A percentile compares a stretch with the other conserved stretches of the same genome.
phyloP scores from a whole-genome alignment of 2,329 filamentous ascomycete species.

The Trichoderma harzianum region DNA sequence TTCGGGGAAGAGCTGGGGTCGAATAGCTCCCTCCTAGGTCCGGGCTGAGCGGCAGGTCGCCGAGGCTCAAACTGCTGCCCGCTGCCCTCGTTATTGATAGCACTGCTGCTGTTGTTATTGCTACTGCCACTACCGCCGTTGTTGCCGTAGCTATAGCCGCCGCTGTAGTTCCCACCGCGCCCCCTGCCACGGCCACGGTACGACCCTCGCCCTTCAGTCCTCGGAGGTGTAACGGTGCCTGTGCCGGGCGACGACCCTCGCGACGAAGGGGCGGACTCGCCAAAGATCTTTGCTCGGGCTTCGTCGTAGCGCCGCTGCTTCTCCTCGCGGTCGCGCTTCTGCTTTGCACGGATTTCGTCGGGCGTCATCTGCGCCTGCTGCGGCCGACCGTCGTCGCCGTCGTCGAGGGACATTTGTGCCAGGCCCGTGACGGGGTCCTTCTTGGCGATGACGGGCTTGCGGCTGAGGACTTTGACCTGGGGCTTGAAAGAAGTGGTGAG shows the following conservation, averaged over 20 bases:
- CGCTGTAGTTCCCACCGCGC: conserved; percentile 33
- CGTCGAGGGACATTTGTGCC: conserved; percentile 43
- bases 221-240: conserved; percentile 56
- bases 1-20: conserved; percentile 71
- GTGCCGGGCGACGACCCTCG: conserved; percentile 57
- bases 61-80: conserved; percentile 30
- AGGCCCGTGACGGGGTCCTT: conserved; percentile 52
- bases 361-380: conserved; percentile 63
- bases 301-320: conserved; percentile 90
- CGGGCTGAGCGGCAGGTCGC: conserved; percentile 24
- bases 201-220: conserved; percentile 31
- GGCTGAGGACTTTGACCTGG: conserved; percentile 77
- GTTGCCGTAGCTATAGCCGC: conserved; percentile 23
- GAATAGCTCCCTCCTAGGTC: conserved; percentile 61
- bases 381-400: conserved; percentile 59
- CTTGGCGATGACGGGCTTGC: conserved; percentile 67
- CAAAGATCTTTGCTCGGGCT: conserved; percentile 82
- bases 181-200: conserved; percentile 48
- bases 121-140: conserved; percentile 26
- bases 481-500: conserved; percentile 69
- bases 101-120: conserved; percentile 24
- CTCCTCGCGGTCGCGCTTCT: conserved; percentile 77
- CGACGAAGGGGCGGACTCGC: conserved; percentile 53
- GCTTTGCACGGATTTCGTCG: conserved; percentile 74
- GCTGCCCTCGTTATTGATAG: conserved; percentile 24